Percentiles rank a stretch among this genome's conserved stretches.
Evolutionary conservation across 2,329 filamentous ascomycete species (phyloP).

Genomic region (Xylariales sp.): DNA sequence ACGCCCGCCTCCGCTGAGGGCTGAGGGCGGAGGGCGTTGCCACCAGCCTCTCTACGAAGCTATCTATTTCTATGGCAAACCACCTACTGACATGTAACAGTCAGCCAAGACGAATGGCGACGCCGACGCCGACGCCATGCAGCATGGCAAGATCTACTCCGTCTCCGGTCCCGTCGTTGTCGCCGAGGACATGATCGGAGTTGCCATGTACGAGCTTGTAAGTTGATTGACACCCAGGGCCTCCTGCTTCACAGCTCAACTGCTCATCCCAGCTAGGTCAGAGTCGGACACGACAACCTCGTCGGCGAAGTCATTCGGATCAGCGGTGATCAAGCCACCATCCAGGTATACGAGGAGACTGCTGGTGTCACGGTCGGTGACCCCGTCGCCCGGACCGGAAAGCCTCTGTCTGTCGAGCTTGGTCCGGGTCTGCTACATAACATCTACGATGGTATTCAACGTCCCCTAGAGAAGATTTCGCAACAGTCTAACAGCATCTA

Average conservation of each 20-base stretch:
- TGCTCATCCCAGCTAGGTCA: too few relatives aligned
- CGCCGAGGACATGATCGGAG: constrained; percentile 96
- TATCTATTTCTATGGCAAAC: neutral
- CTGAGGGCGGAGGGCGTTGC: too few relatives aligned
- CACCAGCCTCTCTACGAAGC: neutral
- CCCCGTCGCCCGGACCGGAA: constrained; percentile 83
- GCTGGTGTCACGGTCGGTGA: constrained; percentile 95
- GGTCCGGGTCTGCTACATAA: constrained; percentile 97
- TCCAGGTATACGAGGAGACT: constrained; percentile 99
- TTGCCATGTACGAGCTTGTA: constrained; percentile 99
- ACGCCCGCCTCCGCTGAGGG: constrained; percentile 9
- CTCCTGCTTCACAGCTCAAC: too few relatives aligned
- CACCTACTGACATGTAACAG: neutral
- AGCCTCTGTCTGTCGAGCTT: constrained; percentile 95
- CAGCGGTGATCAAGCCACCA: constrained; percentile 89
- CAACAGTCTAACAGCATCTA: constrained; percentile 82
- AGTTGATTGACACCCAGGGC: too few relatives aligned
- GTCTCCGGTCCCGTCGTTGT: constrained; percentile 82
- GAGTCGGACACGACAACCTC: constrained; percentile 85
- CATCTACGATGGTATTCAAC: constrained; percentile 98
- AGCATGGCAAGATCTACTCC: constrained; percentile 56
- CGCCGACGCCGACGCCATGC: constrained; percentile 14
- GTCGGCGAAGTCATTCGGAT: constrained; percentile 98
- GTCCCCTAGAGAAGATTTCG: constrained; percentile 83
- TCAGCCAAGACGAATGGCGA: constrained; percentile 23